Percentiles rank a stretch among this genome's conserved stretches.
phyloP scores from a whole-genome alignment of 164 flowering plant species.

The Liriodendron chinense region DNA sequence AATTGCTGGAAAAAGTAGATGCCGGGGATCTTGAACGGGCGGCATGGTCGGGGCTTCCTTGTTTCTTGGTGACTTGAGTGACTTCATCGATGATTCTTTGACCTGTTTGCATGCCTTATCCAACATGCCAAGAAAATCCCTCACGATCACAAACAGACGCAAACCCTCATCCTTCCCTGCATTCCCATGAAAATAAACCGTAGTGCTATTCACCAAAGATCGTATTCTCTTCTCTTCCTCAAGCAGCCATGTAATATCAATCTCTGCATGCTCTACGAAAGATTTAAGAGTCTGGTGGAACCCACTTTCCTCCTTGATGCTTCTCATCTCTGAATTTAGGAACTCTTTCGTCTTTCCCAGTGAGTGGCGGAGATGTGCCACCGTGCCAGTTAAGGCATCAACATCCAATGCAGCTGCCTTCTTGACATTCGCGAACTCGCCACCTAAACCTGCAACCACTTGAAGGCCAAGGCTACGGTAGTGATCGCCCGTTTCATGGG shows the following conservation, averaged over 20 bases:
- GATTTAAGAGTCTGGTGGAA: conserved; percentile 45
- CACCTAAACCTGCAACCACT: conserved; percentile 61
- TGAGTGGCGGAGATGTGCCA: conserved; percentile 44
- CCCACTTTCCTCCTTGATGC: conserved; percentile 40
- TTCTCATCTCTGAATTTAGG: conserved; percentile 50
- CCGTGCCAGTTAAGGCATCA: conserved; percentile 56
- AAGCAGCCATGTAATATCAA: conserved; percentile 43
- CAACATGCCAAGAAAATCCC: conserved; percentile 76
- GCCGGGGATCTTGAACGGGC: conserved; percentile 32
- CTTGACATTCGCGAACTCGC: conserved; percentile 72
- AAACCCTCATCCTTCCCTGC: conserved; percentile 83
- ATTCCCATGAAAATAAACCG: conserved; percentile 88
- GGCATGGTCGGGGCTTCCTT: conserved; percentile 27
- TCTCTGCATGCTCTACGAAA: conserved; percentile 70
- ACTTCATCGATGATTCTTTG: conserved; percentile 32
- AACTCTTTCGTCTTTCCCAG: conserved; percentile 47
- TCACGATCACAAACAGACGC: conserved; percentile 66
- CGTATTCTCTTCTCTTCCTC: conserved; percentile 83
- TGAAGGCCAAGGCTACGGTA: conserved; percentile 73
- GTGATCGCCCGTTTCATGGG: conserved; percentile 47
- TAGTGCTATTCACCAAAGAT: conserved; percentile 71
- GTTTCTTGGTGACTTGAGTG: conserved; percentile 28
- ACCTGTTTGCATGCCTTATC: conserved; percentile 77
- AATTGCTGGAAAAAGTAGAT: conserved; percentile 56
- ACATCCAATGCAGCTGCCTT: conserved; percentile 77